Evolutionary conservation across 768 basidiomycete genomes (phyloP).

Genomic region (Mycena olivaceomarginata): DNA sequence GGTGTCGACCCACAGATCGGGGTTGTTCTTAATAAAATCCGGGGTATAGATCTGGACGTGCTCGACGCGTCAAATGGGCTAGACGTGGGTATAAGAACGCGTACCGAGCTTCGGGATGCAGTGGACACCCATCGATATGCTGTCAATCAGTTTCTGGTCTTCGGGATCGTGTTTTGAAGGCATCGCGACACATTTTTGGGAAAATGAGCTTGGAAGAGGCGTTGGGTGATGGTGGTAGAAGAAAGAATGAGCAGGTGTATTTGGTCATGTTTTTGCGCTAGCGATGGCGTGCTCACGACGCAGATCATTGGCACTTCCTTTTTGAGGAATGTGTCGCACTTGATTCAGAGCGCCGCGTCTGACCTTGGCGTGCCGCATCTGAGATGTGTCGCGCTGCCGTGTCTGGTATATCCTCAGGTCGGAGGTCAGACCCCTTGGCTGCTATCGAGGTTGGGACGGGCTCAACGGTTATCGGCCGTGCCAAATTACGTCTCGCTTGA

Average conservation of each 20-base stretch:
- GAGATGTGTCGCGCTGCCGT: too few relatives aligned
- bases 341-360: not conserved
- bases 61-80: conserved; percentile 12
- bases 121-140: too few relatives aligned
- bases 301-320: conserved; percentile 3
- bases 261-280: not conserved
- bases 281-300: not conserved
- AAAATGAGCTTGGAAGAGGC: not conserved
- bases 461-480: too few relatives aligned
- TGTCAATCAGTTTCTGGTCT: conserved; percentile 22
- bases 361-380: too few relatives aligned
- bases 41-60: conserved; percentile 12
- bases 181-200: conserved; percentile 8
- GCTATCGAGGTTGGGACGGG: too few relatives aligned
- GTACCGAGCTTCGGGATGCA: conserved; percentile 30
- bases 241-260: not conserved
- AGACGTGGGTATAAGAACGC: conserved; percentile 8
- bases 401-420: too few relatives aligned
- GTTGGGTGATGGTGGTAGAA: not conserved
- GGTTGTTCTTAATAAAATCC: not conserved
- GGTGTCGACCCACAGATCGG: conserved; percentile 9
- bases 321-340: conserved; percentile 1
- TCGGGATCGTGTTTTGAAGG: conserved; percentile 11
- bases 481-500: too few relatives aligned
- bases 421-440: too few relatives aligned